A percentile compares a stretch with the other conserved stretches of the same genome.
phyloP scores from a whole-genome alignment of 192 early-diverging fungal species.

The Entophlyctis helioformis region DNA sequence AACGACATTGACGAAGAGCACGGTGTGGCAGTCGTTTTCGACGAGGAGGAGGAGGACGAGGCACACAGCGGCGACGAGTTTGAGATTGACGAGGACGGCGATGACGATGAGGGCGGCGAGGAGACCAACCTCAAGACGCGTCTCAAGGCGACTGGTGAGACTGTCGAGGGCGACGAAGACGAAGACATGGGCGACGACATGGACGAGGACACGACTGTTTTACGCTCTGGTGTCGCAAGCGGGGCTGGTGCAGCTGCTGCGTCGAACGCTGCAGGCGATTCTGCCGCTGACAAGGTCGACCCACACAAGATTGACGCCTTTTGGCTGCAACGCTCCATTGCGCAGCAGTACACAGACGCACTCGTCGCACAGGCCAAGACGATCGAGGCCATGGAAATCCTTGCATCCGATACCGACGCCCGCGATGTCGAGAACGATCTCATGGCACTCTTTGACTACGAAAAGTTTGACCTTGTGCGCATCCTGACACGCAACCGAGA shows the following conservation, averaged over 20 bases:
- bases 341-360: constrained; percentile 70
- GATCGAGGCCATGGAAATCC: constrained; percentile 53
- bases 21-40: constrained; percentile 93
- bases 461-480: constrained; percentile 92
- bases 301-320: constrained; percentile 92
- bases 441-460: constrained; percentile 91
- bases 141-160: constrained; percentile 29
- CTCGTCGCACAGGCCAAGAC: constrained; percentile 85
- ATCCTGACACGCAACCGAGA: constrained; percentile 79
- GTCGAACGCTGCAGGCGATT: constrained; percentile 4
- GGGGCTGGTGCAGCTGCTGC: constrained; percentile 17
- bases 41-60: constrained; percentile 86
- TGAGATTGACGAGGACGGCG: constrained; percentile 27
- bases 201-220: constrained; percentile 36
- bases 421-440: constrained; percentile 93
- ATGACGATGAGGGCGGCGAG: constrained; percentile 11
- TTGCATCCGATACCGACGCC: constrained; percentile 49
- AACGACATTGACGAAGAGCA: constrained; percentile 62
- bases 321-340: constrained; percentile 86
- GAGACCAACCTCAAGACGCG: constrained; percentile 4
- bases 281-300: constrained; percentile 12
- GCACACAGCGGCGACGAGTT: constrained; percentile 58
- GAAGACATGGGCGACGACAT: constrained; percentile 41
- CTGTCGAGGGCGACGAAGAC: constrained; percentile 78
- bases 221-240: constrained; percentile 6